Percentiles rank a stretch among this genome's conserved stretches.
Evolutionary conservation across 129 eudicot genomes (phyloP).

Genomic region (Chrysanthemum seticuspe): DNA sequence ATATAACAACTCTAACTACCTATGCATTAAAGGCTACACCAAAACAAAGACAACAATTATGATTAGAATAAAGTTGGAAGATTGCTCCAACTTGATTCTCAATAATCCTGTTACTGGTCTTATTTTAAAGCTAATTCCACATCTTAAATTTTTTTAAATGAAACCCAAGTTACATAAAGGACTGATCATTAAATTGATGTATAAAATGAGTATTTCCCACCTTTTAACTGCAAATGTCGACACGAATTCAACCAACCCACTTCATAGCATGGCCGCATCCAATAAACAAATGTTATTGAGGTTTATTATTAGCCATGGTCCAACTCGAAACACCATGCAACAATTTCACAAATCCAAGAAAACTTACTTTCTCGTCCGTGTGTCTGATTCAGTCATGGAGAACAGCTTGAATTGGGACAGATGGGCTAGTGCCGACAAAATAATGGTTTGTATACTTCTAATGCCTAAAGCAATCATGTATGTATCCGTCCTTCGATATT

Average conservation of each 20-base stretch:
- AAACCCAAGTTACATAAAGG: no score
- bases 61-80: no score
- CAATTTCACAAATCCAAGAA: constrained; percentile 85
- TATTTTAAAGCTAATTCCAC: no score
- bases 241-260: constrained; percentile 25
- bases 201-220: constrained; percentile 35
- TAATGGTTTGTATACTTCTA: no score
- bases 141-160: no score
- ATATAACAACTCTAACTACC: no score
- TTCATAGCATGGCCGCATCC: constrained; percentile 22
- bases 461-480: no score
- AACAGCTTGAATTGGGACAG: constrained; percentile 87
- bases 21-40: no score
- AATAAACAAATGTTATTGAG: constrained; percentile 43
- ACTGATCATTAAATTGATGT: constrained; percentile 24
- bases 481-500: no score
- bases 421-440: constrained; percentile 63
- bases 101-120: no score
- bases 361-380: constrained; percentile 94
- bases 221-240: constrained; percentile 39
- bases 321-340: constrained; percentile 85
- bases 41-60: no score
- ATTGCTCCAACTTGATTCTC: no score
- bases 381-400: constrained; percentile 96
- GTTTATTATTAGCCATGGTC: constrained; percentile 53